phyloP scores from a whole-genome alignment of 2,329 filamentous ascomycete species.

The Aureobasidium sp. region DNA sequence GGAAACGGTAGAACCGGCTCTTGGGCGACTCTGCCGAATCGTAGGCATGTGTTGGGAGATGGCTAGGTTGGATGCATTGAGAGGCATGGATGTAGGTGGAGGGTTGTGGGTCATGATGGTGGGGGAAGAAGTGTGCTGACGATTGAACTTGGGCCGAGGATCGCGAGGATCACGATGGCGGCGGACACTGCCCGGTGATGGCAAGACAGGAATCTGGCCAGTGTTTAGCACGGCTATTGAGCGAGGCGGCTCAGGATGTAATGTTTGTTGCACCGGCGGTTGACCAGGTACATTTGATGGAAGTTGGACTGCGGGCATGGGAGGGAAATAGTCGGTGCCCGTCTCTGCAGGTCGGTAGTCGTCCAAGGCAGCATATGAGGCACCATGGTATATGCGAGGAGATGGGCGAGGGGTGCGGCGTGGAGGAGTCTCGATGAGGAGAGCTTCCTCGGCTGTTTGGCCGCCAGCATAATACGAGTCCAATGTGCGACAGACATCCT shows the following conservation, averaged over 20 bases:
- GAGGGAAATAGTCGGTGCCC: constrained; percentile 77
- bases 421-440: constrained; percentile 79
- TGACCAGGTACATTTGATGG: constrained; percentile 34
- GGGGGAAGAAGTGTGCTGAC: constrained; percentile 76
- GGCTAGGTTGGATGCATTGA: constrained; percentile 28
- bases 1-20: constrained; percentile 36
- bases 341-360: constrained; percentile 60
- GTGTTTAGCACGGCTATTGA: constrained; percentile 77
- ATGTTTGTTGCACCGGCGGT: constrained; percentile 30
- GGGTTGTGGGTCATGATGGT: constrained; percentile 52
- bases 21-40: constrained; percentile 27
- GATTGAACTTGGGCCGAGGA: constrained; percentile 52
- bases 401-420: constrained; percentile 74
- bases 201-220: constrained; percentile 70
- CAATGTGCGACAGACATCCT: constrained; percentile 68
- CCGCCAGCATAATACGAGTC: constrained; percentile 81
- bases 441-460: constrained; percentile 79
- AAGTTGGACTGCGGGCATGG: constrained; percentile 46
- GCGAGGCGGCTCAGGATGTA: constrained; percentile 44
- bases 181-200: constrained; percentile 69
- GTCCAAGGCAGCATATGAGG: constrained; percentile 52
- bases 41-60: constrained; percentile 33
- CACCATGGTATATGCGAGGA: constrained; percentile 51
- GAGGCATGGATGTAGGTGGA: constrained; percentile 22
- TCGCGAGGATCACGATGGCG: constrained; percentile 24